Base-by-base conservation (phyloP, 805 yeast species). In the Sungouiella blattae region DNA sequence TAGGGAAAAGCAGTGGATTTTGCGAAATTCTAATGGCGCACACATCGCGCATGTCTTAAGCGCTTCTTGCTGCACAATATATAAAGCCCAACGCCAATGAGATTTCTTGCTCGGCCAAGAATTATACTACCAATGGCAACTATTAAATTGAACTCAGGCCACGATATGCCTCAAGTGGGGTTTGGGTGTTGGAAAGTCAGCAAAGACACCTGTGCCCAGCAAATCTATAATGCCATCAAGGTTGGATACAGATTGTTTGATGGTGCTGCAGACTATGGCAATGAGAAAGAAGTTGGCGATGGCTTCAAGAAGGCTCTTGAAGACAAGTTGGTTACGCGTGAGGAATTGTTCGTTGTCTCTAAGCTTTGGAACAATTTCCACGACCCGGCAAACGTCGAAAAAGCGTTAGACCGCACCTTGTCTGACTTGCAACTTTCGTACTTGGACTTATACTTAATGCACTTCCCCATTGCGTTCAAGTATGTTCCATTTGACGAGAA, bases 381-480 rank as follows among this genome's bases (percentile, higher is more conserved):
- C 33, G 6, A 13, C 33, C 26, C 26, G 5, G 26, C 6, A n/a
- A 14, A 30, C 13, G 33, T 30, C 11, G 17, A 8, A 24, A 15
- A 5, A 5, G 26, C 33, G 4, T 5, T 22, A 12, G 18, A 30
- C 18, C 6, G 20, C 8, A 14, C 18, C 13, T 14, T 21, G 18
- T 9, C 8, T 12, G 33, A 21, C 33, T 21, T 30, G 26, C 8
- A 13, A 12, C 17, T 30, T n/a, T 26, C 13, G 12, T 30, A 30
- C 33, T 5, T 30, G 12, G 33, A 30, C 26, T 20, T 30, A n/a
- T 30, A 7, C 17, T 30, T 21, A 18, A 30, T 30, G 26, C 33
- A 30, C 33, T 30, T 30, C 33, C 33, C 33, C 12, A 15, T 30
- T 12, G 33, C 33, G 6, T 22, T 30, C 26, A 14, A 21, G 26